Evolutionary conservation across 495 filamentous ascomycete species (phyloP), one percentile per base, ranked within the genome.

Genomic region (Penicillium flavigenum): DNA sequence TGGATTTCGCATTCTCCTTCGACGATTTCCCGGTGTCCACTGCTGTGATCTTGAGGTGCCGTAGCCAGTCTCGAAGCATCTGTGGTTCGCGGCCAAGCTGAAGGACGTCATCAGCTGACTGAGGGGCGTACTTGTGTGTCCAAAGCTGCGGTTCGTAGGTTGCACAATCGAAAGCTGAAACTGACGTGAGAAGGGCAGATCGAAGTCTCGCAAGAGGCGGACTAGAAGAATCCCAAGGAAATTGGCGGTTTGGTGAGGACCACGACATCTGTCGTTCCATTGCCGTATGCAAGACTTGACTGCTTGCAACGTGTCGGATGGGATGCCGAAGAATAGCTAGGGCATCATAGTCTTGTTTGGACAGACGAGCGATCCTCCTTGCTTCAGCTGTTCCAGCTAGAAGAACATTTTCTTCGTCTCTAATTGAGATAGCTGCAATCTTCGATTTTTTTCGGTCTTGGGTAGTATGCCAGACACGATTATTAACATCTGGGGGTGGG

Each of bases 51-150:
- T 82, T 88, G 16, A 95, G 77, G 39, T 76, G 81, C 34, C 79
- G 79, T n/a, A 99, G 76, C 95, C 95, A 99, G 49, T 96, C 86
- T 46, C 84, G 83, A 31, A 99, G 69, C 29, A 95, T 73, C 7
- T 77, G 69, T 5, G 82, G 83, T 68, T 97, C 91, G 10, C 72
- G 81, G 0, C 90, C 88, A 19, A 76, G 65, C 65, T 96, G 92
- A 22, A 99, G 81, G 1, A 96, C 88, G 56, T 92, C 83, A 6
- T 75, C 76, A 1, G 90, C 85, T 24, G 67, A 75, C 29, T 65
- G 74, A 0, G 95, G 95, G 1, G 90, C 84, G 76, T 97, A 96
- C 62, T 99, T 99, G 29, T 92, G 86, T 2, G 75, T 63, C 95
- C 95, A 99, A 41, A 84, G 72, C 26, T 79, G 75, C 1, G 74